phyloP scores from a whole-genome alignment of 2,329 filamentous ascomycete genomes.

The Falciphora oryzae region DNA sequence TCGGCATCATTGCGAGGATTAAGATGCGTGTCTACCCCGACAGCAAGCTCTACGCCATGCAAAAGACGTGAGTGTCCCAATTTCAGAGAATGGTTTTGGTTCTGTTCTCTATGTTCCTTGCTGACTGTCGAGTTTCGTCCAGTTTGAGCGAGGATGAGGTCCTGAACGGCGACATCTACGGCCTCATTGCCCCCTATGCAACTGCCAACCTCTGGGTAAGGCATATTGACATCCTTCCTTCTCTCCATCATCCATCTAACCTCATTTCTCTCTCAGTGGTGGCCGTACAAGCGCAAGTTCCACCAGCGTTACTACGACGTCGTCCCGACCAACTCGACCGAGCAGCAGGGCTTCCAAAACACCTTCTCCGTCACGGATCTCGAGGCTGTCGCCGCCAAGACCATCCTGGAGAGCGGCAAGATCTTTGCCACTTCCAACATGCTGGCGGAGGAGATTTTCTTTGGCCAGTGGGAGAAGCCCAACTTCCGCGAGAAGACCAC shows the following conservation, averaged over 20 bases:
- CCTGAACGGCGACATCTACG: constrained; percentile 43
- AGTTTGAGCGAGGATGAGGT: constrained; percentile 42
- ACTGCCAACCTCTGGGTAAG: constrained; percentile 46
- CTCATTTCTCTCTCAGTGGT: constrained; percentile 33
- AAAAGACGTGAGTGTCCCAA: constrained; percentile 36
- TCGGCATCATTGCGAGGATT: constrained; percentile 42
- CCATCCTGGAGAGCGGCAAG: constrained; percentile 41
- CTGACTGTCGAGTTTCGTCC: neutral
- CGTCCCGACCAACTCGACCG: constrained; percentile 31
- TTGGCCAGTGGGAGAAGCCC: constrained; percentile 40
- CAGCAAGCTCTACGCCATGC: constrained; percentile 44
- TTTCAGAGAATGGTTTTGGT: neutral
- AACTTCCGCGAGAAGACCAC: constrained; percentile 48
- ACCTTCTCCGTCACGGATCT: constrained; percentile 43
- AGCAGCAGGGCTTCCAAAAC: constrained; percentile 44
- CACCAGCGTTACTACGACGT: constrained; percentile 47
- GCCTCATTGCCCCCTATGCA: constrained; percentile 42
- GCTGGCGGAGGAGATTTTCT: constrained; percentile 44
- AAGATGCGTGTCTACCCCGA: constrained; percentile 45
- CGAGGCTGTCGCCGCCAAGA: constrained; percentile 34
- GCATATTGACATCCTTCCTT: neutral
- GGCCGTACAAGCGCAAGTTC: constrained; percentile 45
- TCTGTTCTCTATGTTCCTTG: constrained; percentile 10
- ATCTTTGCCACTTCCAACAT: constrained; percentile 40
- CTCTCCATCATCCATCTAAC: neutral